These are phyloP conservation scores for Handroanthus guayacan DNA, from an alignment of 257 asterid genomes.

Conservation along the genomic window DNA sequence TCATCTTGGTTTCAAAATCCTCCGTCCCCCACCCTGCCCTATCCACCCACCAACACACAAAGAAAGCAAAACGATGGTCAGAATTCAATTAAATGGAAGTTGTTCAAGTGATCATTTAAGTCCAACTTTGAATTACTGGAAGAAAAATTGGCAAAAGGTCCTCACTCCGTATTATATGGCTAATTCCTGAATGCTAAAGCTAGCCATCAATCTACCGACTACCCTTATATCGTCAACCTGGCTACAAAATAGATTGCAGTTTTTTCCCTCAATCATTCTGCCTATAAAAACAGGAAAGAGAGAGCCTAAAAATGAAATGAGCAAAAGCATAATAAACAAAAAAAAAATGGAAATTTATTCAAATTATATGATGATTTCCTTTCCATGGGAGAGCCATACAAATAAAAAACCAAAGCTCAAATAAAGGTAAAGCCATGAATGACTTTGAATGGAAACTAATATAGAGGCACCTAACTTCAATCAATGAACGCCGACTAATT, in stretches of 20 bases:
- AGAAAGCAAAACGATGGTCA: background rate
- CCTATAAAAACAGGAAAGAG: background rate
- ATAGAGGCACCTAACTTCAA: slow-evolving; percentile 26
- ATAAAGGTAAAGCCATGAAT: slow-evolving; percentile 1
- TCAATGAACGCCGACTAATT: background rate
- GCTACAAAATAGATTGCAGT: background rate
- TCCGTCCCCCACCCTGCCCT: background rate
- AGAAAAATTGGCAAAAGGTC: slow-evolving; percentile 8
- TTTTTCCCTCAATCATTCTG: slow-evolving; percentile 18
- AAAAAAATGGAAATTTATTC: no score
- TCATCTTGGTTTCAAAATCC: slow-evolving; percentile 1
- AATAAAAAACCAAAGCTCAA: background rate
- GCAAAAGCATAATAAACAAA: background rate
- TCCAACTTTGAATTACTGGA: background rate
- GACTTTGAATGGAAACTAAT: slow-evolving; percentile 17
- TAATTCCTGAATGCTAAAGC: slow-evolving; percentile 12
- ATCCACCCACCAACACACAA: slow-evolving; percentile 1
- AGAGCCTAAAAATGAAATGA: background rate
- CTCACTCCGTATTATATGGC: slow-evolving; percentile 3
- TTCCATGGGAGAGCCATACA: background rate
- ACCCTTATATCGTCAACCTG: slow-evolving; percentile 5
- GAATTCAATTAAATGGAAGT: background rate
- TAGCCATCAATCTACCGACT: slow-evolving; percentile 41
- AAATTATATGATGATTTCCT: background rate
- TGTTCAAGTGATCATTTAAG: background rate